A percentile compares a stretch with the other conserved stretches of the same genome.
phyloP scores from a whole-genome alignment of 371 early-diverging fungal species.

The Mortierella polycephala region DNA sequence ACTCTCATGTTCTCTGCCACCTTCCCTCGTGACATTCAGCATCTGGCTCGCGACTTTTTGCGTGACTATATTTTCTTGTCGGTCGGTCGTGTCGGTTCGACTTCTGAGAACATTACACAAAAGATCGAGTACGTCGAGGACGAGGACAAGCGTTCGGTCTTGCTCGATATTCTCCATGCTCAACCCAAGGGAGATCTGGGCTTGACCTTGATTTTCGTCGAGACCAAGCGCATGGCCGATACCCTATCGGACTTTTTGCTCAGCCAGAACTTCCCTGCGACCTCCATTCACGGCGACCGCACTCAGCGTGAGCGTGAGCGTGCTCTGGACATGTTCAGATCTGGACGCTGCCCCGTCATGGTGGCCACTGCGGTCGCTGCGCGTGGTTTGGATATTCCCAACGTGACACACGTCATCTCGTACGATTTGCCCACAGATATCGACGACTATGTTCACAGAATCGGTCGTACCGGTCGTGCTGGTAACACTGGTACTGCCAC shows the following conservation, averaged over 20 bases:
- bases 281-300: conserved; percentile 93
- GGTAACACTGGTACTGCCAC: conserved; percentile 77
- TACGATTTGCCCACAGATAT: conserved; percentile 88
- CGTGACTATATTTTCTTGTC: conserved; percentile 93
- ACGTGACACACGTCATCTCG: conserved; percentile 88
- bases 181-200: conserved; percentile 68
- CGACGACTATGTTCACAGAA: conserved; percentile 89
- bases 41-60: conserved; percentile 94
- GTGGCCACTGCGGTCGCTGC: conserved; percentile 94
- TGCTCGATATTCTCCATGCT: conserved; percentile 87
- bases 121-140: conserved; percentile 88
- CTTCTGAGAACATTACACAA: conserved; percentile 97
- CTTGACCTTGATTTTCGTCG: conserved; percentile 97
- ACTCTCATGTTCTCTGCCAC: conserved; percentile 96
- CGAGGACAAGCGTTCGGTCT: conserved; percentile 84
- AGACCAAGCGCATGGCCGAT: conserved; percentile 97
- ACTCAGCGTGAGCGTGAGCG: conserved; percentile 94
- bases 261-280: conserved; percentile 73
- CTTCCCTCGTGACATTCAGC: conserved; percentile 95
- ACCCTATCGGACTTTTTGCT: conserved; percentile 88
- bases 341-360: conserved; percentile 74
- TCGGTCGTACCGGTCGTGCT: conserved; percentile 93
- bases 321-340: conserved; percentile 90
- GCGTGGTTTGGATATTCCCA: conserved; percentile 90
- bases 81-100: conserved; percentile 96